phyloP scores from a whole-genome alignment of 2,329 filamentous ascomycete genomes.

The Ophioceras dolichostomum region DNA sequence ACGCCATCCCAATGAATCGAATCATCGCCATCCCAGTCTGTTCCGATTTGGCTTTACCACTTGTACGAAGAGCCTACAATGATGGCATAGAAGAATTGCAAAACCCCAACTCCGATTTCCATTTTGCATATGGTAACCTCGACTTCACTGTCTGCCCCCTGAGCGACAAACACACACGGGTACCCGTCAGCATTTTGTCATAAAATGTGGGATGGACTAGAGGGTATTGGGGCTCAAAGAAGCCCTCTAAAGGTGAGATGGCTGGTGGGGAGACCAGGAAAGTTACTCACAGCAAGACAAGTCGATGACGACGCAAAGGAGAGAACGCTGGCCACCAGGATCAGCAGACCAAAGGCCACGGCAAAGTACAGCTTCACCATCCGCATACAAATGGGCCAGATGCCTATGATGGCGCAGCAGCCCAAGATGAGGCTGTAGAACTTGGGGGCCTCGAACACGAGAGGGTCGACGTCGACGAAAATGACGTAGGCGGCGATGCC shows the following conservation, averaged over 20 bases:
- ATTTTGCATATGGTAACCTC: constrained; percentile 2
- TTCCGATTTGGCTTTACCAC: constrained; percentile 2
- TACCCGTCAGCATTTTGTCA: too few relatives aligned
- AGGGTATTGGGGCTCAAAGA: too few relatives aligned
- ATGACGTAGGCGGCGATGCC: constrained; percentile 3
- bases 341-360: constrained; percentile 1
- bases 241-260: too few relatives aligned
- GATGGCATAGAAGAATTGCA: constrained; percentile 2
- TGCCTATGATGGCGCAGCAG: constrained; percentile 1
- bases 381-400: background rate
- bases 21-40: too few relatives aligned
- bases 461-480: constrained; percentile 1
- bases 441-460: constrained; percentile 2
- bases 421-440: constrained; percentile 4
- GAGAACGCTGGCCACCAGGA: constrained; percentile 1
- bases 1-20: too few relatives aligned
- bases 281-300: constrained; percentile 1
- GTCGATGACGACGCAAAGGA: constrained; percentile 2
- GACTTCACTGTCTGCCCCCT: constrained; percentile 1
- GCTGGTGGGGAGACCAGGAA: too few relatives aligned
- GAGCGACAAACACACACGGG: too few relatives aligned
- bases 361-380: constrained; percentile 2
- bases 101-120: constrained; percentile 3
- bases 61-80: constrained; percentile 3
- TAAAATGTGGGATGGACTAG: too few relatives aligned